These are phyloP conservation scores for Cladosporium colombiae DNA, from an alignment of 2,329 filamentous ascomycete species.

Conservation along the genomic window DNA sequence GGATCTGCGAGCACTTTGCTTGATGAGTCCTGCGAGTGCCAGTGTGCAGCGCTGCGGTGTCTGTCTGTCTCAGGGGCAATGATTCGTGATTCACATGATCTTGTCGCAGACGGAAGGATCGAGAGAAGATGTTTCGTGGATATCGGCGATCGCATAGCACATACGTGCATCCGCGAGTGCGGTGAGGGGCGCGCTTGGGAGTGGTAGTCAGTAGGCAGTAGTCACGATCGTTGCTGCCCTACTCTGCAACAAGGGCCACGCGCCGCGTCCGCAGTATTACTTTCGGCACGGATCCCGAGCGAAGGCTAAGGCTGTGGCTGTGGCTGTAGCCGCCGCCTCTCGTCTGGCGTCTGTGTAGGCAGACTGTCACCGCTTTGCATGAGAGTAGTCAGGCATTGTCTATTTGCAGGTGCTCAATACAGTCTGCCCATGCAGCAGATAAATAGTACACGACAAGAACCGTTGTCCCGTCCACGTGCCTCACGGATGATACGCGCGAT, in stretches of 20 bases:
- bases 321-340: background rate
- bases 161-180: background rate
- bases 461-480: background rate
- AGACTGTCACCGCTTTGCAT: background rate
- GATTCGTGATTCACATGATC: background rate
- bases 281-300: background rate
- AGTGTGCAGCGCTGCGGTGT: background rate
- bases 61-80: background rate
- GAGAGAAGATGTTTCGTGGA: background rate
- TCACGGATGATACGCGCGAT: background rate
- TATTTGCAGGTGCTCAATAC: background rate
- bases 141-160: background rate
- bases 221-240: background rate
- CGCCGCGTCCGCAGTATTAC: background rate
- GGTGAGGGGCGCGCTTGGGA: background rate
- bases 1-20: constrained; percentile 10
- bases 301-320: background rate
- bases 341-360: background rate
- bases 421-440: background rate
- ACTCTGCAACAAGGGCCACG: background rate
- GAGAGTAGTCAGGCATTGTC: background rate
- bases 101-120: background rate
- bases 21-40: background rate
- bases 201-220: background rate
- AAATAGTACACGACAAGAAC: background rate